phyloP scores from a whole-genome alignment of 2,329 filamentous ascomycete species.

The Xylariaceae sp. region DNA sequence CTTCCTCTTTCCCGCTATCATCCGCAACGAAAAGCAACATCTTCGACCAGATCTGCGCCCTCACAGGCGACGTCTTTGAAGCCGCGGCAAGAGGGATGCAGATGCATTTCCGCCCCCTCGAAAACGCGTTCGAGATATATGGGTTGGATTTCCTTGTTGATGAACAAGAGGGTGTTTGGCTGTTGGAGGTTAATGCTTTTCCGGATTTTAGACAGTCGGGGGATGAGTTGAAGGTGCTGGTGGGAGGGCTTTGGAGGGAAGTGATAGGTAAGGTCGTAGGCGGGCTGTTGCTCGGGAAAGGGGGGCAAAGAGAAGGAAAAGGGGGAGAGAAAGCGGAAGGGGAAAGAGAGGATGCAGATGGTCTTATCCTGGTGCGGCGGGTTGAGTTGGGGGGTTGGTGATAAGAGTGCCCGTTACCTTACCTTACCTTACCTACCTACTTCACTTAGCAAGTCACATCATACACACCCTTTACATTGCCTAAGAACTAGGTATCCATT shows the following conservation, averaged over 20 bases:
- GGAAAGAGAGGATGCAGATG: too few species aligned
- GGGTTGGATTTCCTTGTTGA: conserved; percentile 89
- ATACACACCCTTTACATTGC: too few species aligned
- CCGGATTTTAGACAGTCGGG: conserved; percentile 95
- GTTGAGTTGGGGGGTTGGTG: conserved; percentile 47
- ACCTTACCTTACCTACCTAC: too few species aligned
- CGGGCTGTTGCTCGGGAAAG: conserved; percentile 61
- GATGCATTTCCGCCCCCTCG: conserved; percentile 85
- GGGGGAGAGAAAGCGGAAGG: too few species aligned
- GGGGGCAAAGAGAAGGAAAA: conserved; percentile 16
- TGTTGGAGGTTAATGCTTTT: conserved; percentile 93
- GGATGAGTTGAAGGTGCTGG: conserved; percentile 63
- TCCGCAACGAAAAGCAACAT: conserved; percentile 52
- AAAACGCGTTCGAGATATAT: conserved; percentile 87
- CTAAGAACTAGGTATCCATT: too few species aligned
- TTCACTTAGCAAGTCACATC: too few species aligned
- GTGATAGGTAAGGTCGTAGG: conserved; percentile 64
- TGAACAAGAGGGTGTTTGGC: conserved; percentile 57
- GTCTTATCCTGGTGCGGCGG: conserved; percentile 50
- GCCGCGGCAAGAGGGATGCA: conserved; percentile 80
- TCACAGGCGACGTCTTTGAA: conserved; percentile 78
- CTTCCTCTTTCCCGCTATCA: conserved; percentile 24
- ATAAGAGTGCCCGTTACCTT: too few species aligned
- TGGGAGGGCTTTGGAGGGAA: conserved; percentile 72
- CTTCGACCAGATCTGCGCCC: conserved; percentile 67